These are phyloP conservation scores for Clarireedia homoeocarpa DNA, from an alignment of 2,329 filamentous ascomycete genomes.

Conservation along the genomic window DNA sequence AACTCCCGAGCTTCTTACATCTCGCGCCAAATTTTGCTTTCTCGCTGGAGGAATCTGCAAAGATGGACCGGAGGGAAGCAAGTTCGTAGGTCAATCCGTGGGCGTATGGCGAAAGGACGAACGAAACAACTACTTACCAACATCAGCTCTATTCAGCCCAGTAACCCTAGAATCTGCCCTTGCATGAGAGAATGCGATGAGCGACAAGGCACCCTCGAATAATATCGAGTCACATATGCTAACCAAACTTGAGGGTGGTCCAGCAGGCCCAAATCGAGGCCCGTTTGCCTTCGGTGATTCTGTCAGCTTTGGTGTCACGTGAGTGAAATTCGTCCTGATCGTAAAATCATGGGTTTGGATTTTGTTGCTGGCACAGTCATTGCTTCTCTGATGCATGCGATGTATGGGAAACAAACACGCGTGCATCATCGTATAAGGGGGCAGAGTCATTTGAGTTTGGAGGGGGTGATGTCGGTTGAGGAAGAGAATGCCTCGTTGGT, in stretches of 20 bases:
- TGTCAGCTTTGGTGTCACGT: conserved; percentile 4
- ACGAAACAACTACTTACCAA: too few relatives aligned
- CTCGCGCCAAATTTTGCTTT: too few relatives aligned
- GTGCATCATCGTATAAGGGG: background rate
- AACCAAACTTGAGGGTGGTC: background rate
- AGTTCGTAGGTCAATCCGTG: too few relatives aligned
- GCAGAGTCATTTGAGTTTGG: background rate
- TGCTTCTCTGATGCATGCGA: background rate
- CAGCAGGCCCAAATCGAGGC: conserved; percentile 8
- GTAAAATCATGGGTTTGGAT: background rate
- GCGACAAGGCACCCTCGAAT: background rate
- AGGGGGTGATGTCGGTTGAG: background rate
- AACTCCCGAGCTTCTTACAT: too few relatives aligned
- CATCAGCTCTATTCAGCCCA: too few relatives aligned
- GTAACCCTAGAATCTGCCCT: too few relatives aligned
- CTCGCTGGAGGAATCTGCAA: too few relatives aligned
- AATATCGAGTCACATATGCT: background rate
- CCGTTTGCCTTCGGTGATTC: background rate
- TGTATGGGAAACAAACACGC: background rate
- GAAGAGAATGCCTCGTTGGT: background rate
- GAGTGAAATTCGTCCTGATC: background rate
- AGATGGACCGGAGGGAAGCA: too few relatives aligned
- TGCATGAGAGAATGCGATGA: background rate
- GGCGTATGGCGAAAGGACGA: too few relatives aligned
- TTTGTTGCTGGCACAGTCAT: background rate